Evolutionary conservation across 257 asterid species (phyloP).

Genomic region (Paraleonurus japonicus): DNA sequence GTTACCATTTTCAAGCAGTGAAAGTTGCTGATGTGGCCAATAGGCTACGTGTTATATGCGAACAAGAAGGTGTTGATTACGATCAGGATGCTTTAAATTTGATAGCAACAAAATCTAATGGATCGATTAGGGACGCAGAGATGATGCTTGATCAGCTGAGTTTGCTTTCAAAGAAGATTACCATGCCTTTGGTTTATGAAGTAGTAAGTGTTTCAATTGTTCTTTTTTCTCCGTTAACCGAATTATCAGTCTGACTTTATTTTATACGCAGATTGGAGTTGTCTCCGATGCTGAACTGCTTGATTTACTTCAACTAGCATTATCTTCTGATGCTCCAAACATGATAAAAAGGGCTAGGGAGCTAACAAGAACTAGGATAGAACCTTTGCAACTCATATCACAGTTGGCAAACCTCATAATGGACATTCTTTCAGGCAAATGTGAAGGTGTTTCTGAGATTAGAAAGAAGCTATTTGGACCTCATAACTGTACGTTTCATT

Average conservation of each 20-base stretch:
- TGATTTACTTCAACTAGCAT: constrained; percentile 68
- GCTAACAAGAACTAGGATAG: constrained; percentile 74
- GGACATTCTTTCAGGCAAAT: constrained; percentile 86
- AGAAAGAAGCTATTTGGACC: constrained; percentile 46
- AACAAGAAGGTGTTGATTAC: constrained; percentile 60
- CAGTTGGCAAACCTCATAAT: constrained; percentile 84
- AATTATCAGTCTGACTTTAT: constrained; percentile 11
- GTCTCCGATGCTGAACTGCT: constrained; percentile 91
- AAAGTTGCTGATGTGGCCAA: constrained; percentile 52
- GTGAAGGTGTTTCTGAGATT: constrained; percentile 48
- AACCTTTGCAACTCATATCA: constrained; percentile 85
- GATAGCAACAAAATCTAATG: constrained; percentile 68
- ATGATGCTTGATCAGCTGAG: constrained; percentile 93
- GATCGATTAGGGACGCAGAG: constrained; percentile 88
- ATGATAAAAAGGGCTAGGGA: constrained; percentile 84
- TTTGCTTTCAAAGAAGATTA: constrained; percentile 80
- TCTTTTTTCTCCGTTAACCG: background rate
- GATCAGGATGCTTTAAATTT: constrained; percentile 67
- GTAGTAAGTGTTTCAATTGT: constrained; percentile 47
- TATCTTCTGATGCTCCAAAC: constrained; percentile 81
- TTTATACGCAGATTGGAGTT: constrained; percentile 65
- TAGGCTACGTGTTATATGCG: constrained; percentile 51
- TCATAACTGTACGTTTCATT: constrained; percentile 49
- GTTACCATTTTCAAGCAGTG: constrained; percentile 54
- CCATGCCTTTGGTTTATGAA: constrained; percentile 70